Evolutionary conservation across 225 moss, liverwort and hornwort species (phyloP), one percentile per base, ranked within the genome.

Genomic region (Sphagnum tenellum): DNA sequence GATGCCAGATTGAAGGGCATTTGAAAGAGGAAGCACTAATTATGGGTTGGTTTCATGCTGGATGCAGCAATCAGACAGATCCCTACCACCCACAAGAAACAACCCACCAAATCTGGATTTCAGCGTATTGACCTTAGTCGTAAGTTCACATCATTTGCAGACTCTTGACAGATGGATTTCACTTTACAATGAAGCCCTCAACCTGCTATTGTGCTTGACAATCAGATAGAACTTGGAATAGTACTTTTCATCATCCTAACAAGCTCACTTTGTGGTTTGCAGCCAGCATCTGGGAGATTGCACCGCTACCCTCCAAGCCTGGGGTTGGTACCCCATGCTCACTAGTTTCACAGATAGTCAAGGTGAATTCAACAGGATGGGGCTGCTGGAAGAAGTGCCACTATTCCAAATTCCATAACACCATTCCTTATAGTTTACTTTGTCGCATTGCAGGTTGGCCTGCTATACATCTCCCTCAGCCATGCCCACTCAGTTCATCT

Each of bases 291-390:
- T 90, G 87, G 89, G 87, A 90, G 67, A 81, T 90, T 4, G 75
- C 74, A 44, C 89, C 89, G 59, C 78, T 90, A 69, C 80, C 87
- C 62, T 66, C 75, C 47, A 79, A 53, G 55, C 78, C 73, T 69
- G 80, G 70, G 53, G 46, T 45, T 56, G 81, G 81, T 69, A 73
- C 71, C 59, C 75, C 78, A 68, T 74, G 80, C 68, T 82, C 80
- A 66, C 70, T 87, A 56, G 87, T 90, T 47, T 87, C 87, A 52
- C 89, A 87, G 73, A 87, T 81, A 46, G 76, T 87, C 73, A 82
- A 90, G 67, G 87, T 87, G 76, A 87, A 82, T 61, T 82, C 87
- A 47, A 82, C 85, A 60, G 85, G 89, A 61, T 90, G 89, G 89
- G 89, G 82, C 68, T 80, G 78, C 46, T 90, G 87, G 87, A 90